Base-by-base conservation (phyloP, 192 early-diverging fungal species). In the Coemansia javaensis region DNA sequence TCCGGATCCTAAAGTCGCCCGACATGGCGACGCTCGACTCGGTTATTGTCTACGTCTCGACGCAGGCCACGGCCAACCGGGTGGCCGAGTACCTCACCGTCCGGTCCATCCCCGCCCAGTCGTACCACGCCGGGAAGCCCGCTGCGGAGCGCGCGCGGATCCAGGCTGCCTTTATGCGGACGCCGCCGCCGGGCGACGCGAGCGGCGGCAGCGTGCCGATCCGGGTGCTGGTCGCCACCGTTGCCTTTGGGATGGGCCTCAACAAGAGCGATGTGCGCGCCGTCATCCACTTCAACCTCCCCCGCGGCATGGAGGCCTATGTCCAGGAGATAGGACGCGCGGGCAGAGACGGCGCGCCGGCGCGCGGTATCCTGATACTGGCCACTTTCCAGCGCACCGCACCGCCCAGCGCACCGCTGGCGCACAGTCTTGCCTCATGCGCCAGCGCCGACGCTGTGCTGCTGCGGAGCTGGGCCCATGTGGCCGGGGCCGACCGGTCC, bases 51-150 rank as follows among this genome's bases (percentile, higher is more conserved):
- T 90, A 90, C 34, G 76, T 80, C 5, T 50, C 69, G 38, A 78
- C 73, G 4, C 78, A 90, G 59, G 54, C 63, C 42, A 83, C 80
- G 28, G 86, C 86, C 0, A 86, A 90, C 43, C 65, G 68, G 1
- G 27, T 91, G 8, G 85, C 87, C 4, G 77, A 79, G 31, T 85
- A 82, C 50, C 61, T 91, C 25, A 77, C 82, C 5, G 77, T 79
- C 16, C 69, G 83, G 1, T 76, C 78, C 34, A 76, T 89, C 5
- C 71, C 73, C 15, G 87, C 87, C 0, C 86, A 87, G 38, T 69
- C 77, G 43, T 93, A 93, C 39, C 90, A 93, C 60, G 85, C 87
- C 1, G 85, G 82, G 16, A 85, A 85, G 56, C 57, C 81, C 0
- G 44, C 73, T 1, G 46, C 63, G 2, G 82, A 86, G 30, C 79